Evolutionary conservation across 192 early-diverging fungal genomes (phyloP), one percentile per base, ranked within the genome.

Genomic region (Umbelopsis sp.): DNA sequence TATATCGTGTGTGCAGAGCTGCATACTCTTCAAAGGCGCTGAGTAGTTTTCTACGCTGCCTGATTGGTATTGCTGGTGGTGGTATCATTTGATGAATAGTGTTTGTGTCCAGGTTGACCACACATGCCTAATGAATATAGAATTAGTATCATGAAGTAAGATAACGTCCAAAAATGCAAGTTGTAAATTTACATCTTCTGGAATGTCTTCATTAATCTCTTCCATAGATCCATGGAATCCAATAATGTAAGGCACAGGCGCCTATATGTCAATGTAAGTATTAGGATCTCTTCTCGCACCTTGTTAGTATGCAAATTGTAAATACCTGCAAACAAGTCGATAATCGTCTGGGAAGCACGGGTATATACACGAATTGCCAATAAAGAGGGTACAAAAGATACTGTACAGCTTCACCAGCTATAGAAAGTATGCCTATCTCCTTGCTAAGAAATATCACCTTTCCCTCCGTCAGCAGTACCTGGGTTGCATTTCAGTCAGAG

Each of bases 301-400:
- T 18, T 46, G 23, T 13, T 23, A 33, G 1, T 15, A 22, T 30
- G 22, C 46, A 30, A 48, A 25, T 22, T 6, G 2, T 23, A 27
- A 16, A 68, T 74, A 71, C 77, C 41, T 82, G 81, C 11, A 82
- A 61, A 71, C 77, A 79, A 37, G 74, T 86, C 80, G 93, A 72
- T 10, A 93, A 71, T 27, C 81, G 72, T 23, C 78, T 81, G 0
- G 92, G 92, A 5, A 94, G 74, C 16, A 94, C 81, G 12, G 92
- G 92, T 25, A 94, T 91, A 44, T 89, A 86, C 4, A 93, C 90
- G 49, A 90, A 88, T 69, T 90, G 91, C 91, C 91, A 94, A 33
- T 84, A 87, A 16, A 94, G 74, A 5, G 92, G 92, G 67, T 88
- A 94, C 25, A 93, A 70, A 4, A 91, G 72, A 48, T 86, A 82